phyloP scores from a whole-genome alignment of 176 grass and related monocot genomes.

The Rhynchospora tenuis region DNA sequence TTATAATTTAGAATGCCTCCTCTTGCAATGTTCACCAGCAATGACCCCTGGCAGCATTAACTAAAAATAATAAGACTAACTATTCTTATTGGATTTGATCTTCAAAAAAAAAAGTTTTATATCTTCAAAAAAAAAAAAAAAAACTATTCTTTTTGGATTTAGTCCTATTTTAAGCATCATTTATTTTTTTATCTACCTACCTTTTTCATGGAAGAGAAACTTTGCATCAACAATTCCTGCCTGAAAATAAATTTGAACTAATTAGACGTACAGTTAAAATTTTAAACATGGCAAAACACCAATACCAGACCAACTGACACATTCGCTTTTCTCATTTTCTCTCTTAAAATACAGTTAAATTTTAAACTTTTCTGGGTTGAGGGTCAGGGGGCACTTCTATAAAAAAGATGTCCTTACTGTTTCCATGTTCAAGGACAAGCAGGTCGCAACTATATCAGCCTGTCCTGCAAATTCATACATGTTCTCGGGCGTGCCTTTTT shows the following conservation, averaged over 20 bases:
- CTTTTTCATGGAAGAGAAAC: slow-evolving; percentile 84
- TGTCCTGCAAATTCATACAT: slow-evolving; percentile 68
- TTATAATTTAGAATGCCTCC: slow-evolving; percentile 68
- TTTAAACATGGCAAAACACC: not conserved
- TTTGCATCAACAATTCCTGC: slow-evolving; percentile 60
- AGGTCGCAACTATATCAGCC: slow-evolving; percentile 72
- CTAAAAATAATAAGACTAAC: slow-evolving; percentile 10
- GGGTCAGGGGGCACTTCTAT: not conserved
- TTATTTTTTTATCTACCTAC: slow-evolving; percentile 26
- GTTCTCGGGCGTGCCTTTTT: slow-evolving; percentile 60
- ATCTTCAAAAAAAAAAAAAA: too few species aligned
- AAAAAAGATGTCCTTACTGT: slow-evolving; percentile 39
- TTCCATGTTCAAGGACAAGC: slow-evolving; percentile 70
- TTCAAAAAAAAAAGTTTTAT: not conserved
- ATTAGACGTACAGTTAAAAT: not conserved
- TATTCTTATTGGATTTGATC: too few species aligned
- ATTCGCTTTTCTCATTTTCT: not conserved
- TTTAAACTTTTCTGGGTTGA: too few species aligned
- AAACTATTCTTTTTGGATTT: too few species aligned
- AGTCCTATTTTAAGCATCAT: not conserved
- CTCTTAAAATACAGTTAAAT: not conserved
- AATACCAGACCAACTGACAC: not conserved
- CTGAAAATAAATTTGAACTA: slow-evolving; percentile 42
- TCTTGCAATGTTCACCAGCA: slow-evolving; percentile 84
- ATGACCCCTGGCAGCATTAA: slow-evolving; percentile 49